Conservation (phyloP, 208 protist species). For the Wallacemonas sp. region DNA sequence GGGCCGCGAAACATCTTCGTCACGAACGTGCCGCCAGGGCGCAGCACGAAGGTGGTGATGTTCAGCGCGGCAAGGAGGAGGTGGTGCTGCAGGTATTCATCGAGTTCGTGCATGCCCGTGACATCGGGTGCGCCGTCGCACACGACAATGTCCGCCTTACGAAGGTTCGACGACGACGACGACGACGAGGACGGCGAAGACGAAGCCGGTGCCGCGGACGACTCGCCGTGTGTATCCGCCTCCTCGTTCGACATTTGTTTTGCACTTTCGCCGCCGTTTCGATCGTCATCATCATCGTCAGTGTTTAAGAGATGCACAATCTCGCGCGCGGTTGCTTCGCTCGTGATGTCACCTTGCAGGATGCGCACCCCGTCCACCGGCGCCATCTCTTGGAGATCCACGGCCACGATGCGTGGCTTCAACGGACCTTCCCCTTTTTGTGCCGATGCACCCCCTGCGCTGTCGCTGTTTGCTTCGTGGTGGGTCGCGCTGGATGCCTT, state of each 20-base stretch:
- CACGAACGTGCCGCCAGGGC: conserved; percentile 93
- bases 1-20: conserved; percentile 99
- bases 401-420: conserved; percentile 78
- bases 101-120: conserved; percentile 98
- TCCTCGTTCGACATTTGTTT: conserved; percentile 12
- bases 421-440: neutral
- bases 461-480: neutral
- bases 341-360: conserved; percentile 92
- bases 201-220: neutral
- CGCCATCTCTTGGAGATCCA: conserved; percentile 99
- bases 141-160: conserved; percentile 96
- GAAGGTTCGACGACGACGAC: too few relatives aligned
- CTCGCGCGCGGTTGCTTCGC: conserved; percentile 68
- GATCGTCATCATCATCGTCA: conserved; percentile 4
- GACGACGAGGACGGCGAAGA: conserved; percentile 16
- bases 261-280: neutral
- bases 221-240: too few relatives aligned
- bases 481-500: neutral
- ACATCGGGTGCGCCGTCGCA: conserved; percentile 99
- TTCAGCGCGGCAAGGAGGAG: conserved; percentile 97
- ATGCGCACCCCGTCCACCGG: conserved; percentile 96
- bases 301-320: conserved; percentile 94
- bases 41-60: conserved; percentile 97
- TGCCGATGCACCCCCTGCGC: neutral
- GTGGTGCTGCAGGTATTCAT: conserved; percentile 99